Percentiles rank a stretch among this genome's conserved stretches.
phyloP scores from a whole-genome alignment of 371 early-diverging fungal species.

The Racocetra persica region DNA sequence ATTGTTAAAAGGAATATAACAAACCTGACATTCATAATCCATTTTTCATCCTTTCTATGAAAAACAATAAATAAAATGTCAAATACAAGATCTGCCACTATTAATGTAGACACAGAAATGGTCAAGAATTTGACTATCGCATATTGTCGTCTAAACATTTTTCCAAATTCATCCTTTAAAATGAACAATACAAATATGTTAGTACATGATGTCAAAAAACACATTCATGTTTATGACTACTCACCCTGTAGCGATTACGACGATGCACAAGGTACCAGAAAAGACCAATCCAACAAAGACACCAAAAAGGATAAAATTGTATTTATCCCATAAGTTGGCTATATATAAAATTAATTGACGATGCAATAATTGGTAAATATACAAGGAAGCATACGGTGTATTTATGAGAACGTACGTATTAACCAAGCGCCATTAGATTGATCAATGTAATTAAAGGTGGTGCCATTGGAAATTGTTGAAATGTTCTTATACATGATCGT shows the following conservation, averaged over 20 bases:
- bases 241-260: no score
- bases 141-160: no score
- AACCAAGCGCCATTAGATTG: neutral
- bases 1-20: neutral
- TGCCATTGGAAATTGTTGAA: neutral
- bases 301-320: neutral
- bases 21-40: neutral
- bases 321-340: neutral
- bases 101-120: neutral
- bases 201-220: no score
- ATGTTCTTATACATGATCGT: neutral
- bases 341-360: neutral
- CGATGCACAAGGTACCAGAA: neutral
- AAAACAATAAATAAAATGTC: neutral
- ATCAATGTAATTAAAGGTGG: neutral
- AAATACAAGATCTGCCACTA: neutral
- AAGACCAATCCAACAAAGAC: neutral
- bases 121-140: no score
- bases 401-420: no score
- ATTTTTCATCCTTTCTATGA: conserved; percentile 3
- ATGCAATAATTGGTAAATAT: no score
- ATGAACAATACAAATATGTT: no score
- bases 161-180: no score
- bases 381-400: no score
- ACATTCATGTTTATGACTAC: no score